Base-by-base conservation (phyloP, 176 grass and related monocot species). In the Musa schizocarpa region DNA sequence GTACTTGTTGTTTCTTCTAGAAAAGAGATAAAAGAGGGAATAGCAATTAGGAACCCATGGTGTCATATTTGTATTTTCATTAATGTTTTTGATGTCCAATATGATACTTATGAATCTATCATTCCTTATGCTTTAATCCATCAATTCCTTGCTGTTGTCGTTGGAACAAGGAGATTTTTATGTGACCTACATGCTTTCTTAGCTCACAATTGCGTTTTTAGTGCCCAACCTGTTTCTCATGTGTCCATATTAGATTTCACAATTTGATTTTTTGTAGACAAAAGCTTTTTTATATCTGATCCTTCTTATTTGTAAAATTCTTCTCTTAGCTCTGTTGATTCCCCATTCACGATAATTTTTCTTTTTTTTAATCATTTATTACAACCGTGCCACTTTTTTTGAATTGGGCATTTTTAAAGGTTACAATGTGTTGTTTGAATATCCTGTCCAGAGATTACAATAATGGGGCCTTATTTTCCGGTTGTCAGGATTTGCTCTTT, bases 391-490 rank as follows among this genome's bases (percentile, higher is more conserved):
- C 34, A 43, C 4, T 43, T 43, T 43, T 43, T 43, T 6, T 43
- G 9, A 52, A 3, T 70, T 70, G 50, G 14, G 34, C 19, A 52
- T 51, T 70, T 49, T 70, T 50, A 70, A 48, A 48, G 68, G 19
- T 22, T 50, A 34, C 17, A 21, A 20, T 52, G 68, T 17, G n/a
- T 17, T 70, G 43, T 70, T 11, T 43, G 65, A 67, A 5, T 13
- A 68, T 68, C 57, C 16, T 68, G 25, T 22, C 25, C 51, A 50
- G 43, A 50, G 43, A 21, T 70, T 19, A 16, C 21, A 70, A 70
- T 4, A 34, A 70, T 70, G 68, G 48, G n/a, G 34, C 68, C 68
- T 70, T 50, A 19, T 70, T 70, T 70, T 50, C 68, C 52, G 68
- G 68, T 70, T 50, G 50, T 70, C 48, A 70, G 68, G 48, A 51